Conservation (phyloP, 1,284 basidiomycete species). For the Phylloboletellus chloephorus region DNA sequence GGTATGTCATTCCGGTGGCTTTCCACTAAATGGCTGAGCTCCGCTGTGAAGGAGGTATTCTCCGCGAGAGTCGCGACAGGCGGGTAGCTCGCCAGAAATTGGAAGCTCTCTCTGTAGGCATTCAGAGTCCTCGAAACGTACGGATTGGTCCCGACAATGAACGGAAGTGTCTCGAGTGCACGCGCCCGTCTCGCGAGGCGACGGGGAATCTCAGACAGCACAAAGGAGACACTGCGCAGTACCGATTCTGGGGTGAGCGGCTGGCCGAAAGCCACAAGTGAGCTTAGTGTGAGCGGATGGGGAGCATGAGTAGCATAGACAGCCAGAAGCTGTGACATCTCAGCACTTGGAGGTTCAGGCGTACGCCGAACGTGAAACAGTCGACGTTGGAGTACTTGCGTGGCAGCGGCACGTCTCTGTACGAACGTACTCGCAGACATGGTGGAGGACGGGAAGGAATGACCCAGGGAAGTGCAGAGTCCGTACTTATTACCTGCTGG, state of each 20-base stretch:
- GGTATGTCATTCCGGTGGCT: conserved; percentile 85
- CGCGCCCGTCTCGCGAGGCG: conserved; percentile 67
- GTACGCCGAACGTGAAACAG: conserved; percentile 23
- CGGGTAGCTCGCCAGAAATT: conserved; percentile 66
- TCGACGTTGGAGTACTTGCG: conserved; percentile 11
- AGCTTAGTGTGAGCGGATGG: conserved; percentile 59
- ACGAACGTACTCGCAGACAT: conserved; percentile 11
- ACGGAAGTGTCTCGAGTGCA: conserved; percentile 67
- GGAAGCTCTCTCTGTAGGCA: conserved; percentile 72
- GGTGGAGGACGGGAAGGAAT: background rate
- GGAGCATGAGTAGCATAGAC: conserved; percentile 32
- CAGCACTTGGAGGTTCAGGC: conserved; percentile 25
- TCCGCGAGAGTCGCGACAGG: conserved; percentile 62
- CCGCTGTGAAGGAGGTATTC: conserved; percentile 63
- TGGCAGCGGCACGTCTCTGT: conserved; percentile 1
- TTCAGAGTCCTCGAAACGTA: conserved; percentile 74
- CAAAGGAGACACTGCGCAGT: conserved; percentile 63
- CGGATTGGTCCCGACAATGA: conserved; percentile 88
- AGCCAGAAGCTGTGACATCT: conserved; percentile 29
- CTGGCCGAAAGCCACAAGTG: conserved; percentile 66
- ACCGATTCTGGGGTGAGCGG: conserved; percentile 67
- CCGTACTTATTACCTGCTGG: background rate
- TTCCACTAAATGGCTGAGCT: conserved; percentile 68
- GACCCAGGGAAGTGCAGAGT: conserved; percentile 4
- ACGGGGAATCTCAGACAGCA: conserved; percentile 67